Conservation (phyloP, 257 asterid genomes). For the Penstemon newberryi region DNA sequence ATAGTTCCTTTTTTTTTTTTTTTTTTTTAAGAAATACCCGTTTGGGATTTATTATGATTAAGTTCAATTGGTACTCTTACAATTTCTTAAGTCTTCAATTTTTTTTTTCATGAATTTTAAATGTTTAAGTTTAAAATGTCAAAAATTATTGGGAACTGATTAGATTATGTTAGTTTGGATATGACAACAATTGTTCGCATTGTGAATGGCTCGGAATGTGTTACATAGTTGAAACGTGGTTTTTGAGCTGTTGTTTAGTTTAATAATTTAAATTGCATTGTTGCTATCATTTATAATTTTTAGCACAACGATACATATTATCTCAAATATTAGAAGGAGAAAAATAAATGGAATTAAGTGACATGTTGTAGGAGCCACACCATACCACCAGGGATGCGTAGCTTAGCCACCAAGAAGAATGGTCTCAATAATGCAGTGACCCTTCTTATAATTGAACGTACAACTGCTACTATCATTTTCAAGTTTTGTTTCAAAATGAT, state of each 20-base stretch:
- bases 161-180: no score
- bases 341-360: constrained; percentile 5
- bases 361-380: constrained; percentile 19
- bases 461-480: no score
- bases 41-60: no score
- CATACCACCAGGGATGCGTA: constrained; percentile 28
- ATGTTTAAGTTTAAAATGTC: no score
- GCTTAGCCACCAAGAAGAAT: constrained; percentile 40
- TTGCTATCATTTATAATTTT: not conserved
- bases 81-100: no score
- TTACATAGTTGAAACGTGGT: no score
- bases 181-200: no score
- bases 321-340: not conserved
- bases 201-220: no score
- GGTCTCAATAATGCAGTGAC: not conserved
- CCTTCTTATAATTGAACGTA: not conserved
- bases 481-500: not conserved
- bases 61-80: no score
- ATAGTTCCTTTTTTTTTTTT: not conserved
- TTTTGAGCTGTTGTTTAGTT: not conserved
- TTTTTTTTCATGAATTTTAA: no score
- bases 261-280: not conserved
- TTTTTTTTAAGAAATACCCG: not conserved
- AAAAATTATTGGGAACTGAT: no score
- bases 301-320: not conserved